Conservation (phyloP, 1,284 basidiomycete genomes). For the Fistulinella cinereoalba region DNA sequence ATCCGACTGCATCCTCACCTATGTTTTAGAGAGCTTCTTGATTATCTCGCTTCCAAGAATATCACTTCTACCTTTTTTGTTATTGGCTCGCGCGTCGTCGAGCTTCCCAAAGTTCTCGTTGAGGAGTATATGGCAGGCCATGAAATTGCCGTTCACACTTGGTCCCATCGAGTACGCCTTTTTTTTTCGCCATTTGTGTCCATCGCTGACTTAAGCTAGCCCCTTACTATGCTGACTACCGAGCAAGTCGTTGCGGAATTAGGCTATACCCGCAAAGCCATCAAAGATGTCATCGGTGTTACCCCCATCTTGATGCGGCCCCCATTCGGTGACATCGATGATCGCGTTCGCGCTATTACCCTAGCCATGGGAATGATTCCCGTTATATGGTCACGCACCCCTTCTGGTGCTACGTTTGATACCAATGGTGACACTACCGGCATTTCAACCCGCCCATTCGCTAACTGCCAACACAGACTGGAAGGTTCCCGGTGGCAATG, state of each 20-base stretch:
- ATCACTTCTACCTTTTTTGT: slow-evolving; percentile 89
- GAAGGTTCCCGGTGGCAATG: slow-evolving; percentile 72
- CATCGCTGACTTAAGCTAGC: slow-evolving; percentile 36
- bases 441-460: not conserved
- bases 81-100: slow-evolving; percentile 86
- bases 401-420: slow-evolving; percentile 66
- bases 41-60: slow-evolving; percentile 64
- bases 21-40: slow-evolving; percentile 54
- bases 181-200: not conserved
- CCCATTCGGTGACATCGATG: slow-evolving; percentile 68
- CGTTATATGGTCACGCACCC: slow-evolving; percentile 74
- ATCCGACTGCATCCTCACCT: no score
- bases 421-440: slow-evolving; percentile 57
- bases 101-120: slow-evolving; percentile 72
- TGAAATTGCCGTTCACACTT: slow-evolving; percentile 77
- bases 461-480: slow-evolving; percentile 53
- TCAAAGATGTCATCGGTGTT: slow-evolving; percentile 73
- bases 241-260: slow-evolving; percentile 91
- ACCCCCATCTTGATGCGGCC: slow-evolving; percentile 72
- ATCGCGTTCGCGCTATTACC: slow-evolving; percentile 85
- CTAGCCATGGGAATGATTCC: slow-evolving; percentile 79
- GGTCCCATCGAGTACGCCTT: slow-evolving; percentile 62
- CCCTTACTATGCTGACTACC: slow-evolving; percentile 80
- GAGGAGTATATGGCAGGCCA: slow-evolving; percentile 86
- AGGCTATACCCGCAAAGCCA: slow-evolving; percentile 87